These are phyloP conservation scores for Tylopilus felleus DNA, from an alignment of 768 basidiomycete species.

Conservation along the genomic window DNA sequence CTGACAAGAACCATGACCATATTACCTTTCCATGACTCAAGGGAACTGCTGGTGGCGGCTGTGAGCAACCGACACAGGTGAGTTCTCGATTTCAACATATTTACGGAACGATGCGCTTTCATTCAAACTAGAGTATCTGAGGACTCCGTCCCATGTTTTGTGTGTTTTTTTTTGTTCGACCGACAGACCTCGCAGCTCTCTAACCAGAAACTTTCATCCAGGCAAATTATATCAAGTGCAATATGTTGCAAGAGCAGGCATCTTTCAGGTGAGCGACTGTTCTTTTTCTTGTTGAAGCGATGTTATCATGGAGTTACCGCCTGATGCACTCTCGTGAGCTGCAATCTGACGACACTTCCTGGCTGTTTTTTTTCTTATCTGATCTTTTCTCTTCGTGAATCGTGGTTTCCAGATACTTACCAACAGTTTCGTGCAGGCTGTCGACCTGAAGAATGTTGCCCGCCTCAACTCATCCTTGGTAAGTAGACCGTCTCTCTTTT, in stretches of 20 bases:
- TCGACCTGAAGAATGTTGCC: background rate
- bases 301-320: slow-evolving; percentile 19
- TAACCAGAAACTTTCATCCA: background rate
- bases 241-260: background rate
- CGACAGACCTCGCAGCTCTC: background rate
- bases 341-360: slow-evolving; percentile 12
- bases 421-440: background rate
- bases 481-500: background rate
- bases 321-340: slow-evolving; percentile 5
- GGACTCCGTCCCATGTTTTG: slow-evolving; percentile 5
- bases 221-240: background rate
- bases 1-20: too few species aligned
- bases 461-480: background rate
- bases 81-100: background rate
- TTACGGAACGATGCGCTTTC: background rate
- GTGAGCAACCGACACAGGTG: background rate
- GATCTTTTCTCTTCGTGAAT: background rate
- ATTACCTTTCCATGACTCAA: too few species aligned
- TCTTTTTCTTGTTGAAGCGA: slow-evolving; percentile 1
- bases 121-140: slow-evolving; percentile 12
- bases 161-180: background rate
- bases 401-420: background rate
- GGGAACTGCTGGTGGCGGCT: too few species aligned
- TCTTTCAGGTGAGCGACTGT: background rate
- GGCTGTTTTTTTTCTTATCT: slow-evolving; percentile 15